Percentiles rank a stretch among this genome's conserved stretches.
Evolutionary conservation across 1,284 basidiomycete genomes (phyloP).

Genomic region (Mycena citricolor): DNA sequence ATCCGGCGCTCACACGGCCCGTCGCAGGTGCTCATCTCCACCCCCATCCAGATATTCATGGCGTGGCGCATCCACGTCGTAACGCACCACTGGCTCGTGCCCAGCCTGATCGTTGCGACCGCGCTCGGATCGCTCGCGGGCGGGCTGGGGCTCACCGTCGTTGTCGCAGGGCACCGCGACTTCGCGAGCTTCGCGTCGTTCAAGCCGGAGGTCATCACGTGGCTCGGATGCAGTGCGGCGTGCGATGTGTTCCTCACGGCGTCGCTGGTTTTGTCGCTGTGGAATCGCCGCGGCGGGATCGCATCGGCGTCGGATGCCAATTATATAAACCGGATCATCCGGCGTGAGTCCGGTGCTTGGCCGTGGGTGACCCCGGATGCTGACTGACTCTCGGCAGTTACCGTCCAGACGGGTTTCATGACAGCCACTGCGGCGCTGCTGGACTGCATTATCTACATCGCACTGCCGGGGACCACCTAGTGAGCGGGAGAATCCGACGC

Average conservation of each 20-base stretch:
- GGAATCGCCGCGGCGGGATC: conserved; percentile 1
- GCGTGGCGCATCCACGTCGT: conserved; percentile 34
- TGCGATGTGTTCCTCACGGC: conserved; percentile 33
- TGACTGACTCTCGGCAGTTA: conserved; percentile 9
- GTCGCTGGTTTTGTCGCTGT: conserved; percentile 28
- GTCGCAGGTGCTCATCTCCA: conserved; percentile 31
- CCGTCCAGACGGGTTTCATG: conserved; percentile 13
- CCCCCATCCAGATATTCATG: conserved; percentile 33
- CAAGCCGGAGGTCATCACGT: conserved; percentile 26
- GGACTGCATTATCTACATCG: conserved; percentile 7
- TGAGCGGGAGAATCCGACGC: background rate
- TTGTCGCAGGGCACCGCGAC: conserved; percentile 21
- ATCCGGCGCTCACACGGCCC: too few relatives aligned
- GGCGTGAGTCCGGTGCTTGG: too few relatives aligned
- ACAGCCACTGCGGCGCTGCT: conserved; percentile 8
- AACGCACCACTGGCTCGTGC: conserved; percentile 24
- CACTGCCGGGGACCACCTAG: too few relatives aligned
- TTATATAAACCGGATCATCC: conserved; percentile 6
- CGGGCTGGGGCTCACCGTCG: conserved; percentile 27
- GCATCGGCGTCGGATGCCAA: background rate
- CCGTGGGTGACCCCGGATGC: too few relatives aligned
- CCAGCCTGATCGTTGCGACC: conserved; percentile 27
- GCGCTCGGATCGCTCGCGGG: conserved; percentile 28
- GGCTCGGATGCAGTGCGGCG: conserved; percentile 30
- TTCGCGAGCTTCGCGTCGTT: conserved; percentile 21